Percentiles rank a stretch among this genome's conserved stretches.
phyloP scores from a whole-genome alignment of 208 protist species.

The Trypanosomatidae sp. region DNA sequence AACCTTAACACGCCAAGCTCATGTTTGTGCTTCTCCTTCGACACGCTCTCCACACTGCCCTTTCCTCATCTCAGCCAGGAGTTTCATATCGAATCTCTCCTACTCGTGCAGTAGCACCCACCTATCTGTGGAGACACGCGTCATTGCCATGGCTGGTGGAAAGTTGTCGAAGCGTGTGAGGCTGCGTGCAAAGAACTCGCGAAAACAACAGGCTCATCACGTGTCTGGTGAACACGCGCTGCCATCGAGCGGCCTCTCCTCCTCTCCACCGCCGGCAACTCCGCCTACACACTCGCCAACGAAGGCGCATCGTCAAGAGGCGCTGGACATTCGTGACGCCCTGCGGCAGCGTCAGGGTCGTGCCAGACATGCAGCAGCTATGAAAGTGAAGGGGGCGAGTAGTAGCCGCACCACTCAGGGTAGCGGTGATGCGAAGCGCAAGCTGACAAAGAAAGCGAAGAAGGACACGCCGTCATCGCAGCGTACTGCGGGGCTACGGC shows the following conservation, averaged over 20 bases:
- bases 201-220: slow-evolving; percentile 7
- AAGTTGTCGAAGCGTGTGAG: slow-evolving; percentile 30
- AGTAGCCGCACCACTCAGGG: background rate
- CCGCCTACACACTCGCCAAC: background rate
- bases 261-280: background rate
- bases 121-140: background rate
- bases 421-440: slow-evolving; percentile 1
- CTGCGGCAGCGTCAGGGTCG: slow-evolving; percentile 23
- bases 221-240: background rate
- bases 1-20: background rate
- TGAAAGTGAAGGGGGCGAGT: background rate
- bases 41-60: background rate
- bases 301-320: slow-evolving; percentile 5
- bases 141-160: slow-evolving; percentile 13
- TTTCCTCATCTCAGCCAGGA: background rate
- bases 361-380: background rate
- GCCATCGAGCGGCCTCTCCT: background rate
- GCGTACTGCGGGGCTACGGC: slow-evolving; percentile 16
- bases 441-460: slow-evolving; percentile 12
- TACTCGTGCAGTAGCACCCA: background rate
- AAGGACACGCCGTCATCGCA: slow-evolving; percentile 10
- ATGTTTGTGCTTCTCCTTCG: background rate
- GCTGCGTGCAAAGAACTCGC: slow-evolving; percentile 17
- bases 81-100: background rate
- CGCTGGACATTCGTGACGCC: slow-evolving; percentile 22